These are phyloP conservation scores for Phytophthora pini DNA, from an alignment of 352 stramenopile genomes.

Conservation along the genomic window DNA sequence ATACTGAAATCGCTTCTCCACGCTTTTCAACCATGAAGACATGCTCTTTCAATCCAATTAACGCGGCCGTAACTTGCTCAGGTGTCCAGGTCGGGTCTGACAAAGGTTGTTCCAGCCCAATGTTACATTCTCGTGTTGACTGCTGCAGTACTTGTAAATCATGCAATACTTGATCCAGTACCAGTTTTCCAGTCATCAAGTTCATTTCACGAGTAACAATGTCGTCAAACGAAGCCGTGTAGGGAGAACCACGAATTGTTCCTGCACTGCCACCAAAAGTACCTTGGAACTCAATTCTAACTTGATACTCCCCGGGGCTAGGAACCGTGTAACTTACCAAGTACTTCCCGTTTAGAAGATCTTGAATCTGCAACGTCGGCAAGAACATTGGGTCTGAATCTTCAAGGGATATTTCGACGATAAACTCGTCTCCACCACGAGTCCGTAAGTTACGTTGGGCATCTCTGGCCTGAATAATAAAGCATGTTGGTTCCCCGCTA, in stretches of 20 bases:
- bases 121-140: slow-evolving; percentile 70
- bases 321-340: slow-evolving; percentile 91
- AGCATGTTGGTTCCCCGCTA: slow-evolving; percentile 74
- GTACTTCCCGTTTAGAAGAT: slow-evolving; percentile 95
- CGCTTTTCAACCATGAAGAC: slow-evolving; percentile 83
- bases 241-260: slow-evolving; percentile 91
- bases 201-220: slow-evolving; percentile 85
- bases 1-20: slow-evolving; percentile 62
- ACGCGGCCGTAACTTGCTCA: slow-evolving; percentile 63
- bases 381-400: slow-evolving; percentile 60
- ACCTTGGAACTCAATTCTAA: slow-evolving; percentile 92
- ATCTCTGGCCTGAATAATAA: slow-evolving; percentile 90
- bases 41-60: slow-evolving; percentile 81
- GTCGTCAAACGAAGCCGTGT: slow-evolving; percentile 81
- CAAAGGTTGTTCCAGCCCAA: slow-evolving; percentile 76
- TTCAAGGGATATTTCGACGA: slow-evolving; percentile 66
- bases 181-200: slow-evolving; percentile 81
- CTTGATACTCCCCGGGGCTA: slow-evolving; percentile 80
- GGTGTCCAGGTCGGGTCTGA: slow-evolving; percentile 63
- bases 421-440: slow-evolving; percentile 94
- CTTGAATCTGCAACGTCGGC: slow-evolving; percentile 70
- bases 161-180: slow-evolving; percentile 72
- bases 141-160: slow-evolving; percentile 71
- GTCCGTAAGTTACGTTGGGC: slow-evolving; percentile 76
- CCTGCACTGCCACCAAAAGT: slow-evolving; percentile 92